phyloP scores from a whole-genome alignment of 805 yeast genomes.

The Ogataea pilisensis region DNA sequence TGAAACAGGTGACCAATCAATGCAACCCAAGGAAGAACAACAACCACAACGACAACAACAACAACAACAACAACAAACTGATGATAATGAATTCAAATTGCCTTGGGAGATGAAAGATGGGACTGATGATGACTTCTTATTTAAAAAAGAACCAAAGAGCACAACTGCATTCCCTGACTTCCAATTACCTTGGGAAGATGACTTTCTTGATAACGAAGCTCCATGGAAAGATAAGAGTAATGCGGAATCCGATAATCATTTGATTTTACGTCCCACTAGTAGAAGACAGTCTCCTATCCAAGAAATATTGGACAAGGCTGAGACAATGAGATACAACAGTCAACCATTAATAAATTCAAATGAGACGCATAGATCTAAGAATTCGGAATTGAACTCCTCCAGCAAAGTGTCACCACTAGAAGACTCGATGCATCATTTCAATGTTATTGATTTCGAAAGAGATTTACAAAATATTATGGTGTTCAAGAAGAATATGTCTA shows the following conservation, averaged over 20 bases:
- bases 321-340: neutral
- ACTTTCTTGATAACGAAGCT: conserved; percentile 5
- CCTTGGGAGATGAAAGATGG: too few relatives aligned
- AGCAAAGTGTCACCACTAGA: conserved; percentile 4
- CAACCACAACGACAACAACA: too few relatives aligned
- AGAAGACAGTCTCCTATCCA: conserved; percentile 21
- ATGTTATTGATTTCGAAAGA: conserved; percentile 26
- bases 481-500: conserved; percentile 23
- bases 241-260: conserved; percentile 8
- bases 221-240: neutral
- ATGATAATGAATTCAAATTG: too few relatives aligned
- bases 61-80: too few relatives aligned
- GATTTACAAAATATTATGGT: conserved; percentile 27
- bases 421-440: conserved; percentile 11
- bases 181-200: conserved; percentile 3
- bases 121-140: too few relatives aligned
- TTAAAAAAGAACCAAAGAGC: too few relatives aligned
- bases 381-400: neutral
- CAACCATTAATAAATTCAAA: neutral
- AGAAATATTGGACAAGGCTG: neutral
- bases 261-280: conserved; percentile 25
- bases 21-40: too few relatives aligned
- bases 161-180: neutral
- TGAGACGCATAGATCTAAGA: neutral
- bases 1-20: too few relatives aligned